Evolutionary conservation across 768 basidiomycete genomes (phyloP).

Genomic region (Cyathus striatus): DNA sequence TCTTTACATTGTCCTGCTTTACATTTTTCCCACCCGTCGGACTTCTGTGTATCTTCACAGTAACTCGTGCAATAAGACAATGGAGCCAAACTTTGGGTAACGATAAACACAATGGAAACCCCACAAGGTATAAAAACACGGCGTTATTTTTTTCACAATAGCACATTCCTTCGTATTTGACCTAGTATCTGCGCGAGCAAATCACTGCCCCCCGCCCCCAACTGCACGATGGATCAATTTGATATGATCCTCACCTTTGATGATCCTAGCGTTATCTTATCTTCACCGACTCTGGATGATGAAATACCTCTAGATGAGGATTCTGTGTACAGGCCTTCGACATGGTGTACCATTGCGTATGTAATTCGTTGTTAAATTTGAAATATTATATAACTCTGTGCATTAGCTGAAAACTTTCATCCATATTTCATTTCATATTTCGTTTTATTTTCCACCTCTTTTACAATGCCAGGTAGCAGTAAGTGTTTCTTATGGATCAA

Average conservation of each 20-base stretch:
- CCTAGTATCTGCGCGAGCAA: neutral
- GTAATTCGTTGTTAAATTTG: neutral
- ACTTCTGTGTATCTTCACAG: neutral
- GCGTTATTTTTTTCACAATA: neutral
- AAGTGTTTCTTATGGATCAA: neutral
- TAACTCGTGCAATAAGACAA: neutral
- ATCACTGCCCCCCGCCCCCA: neutral
- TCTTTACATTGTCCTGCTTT: neutral
- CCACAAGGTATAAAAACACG: neutral
- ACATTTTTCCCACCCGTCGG: neutral
- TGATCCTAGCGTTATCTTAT: neutral
- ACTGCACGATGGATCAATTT: constrained; percentile 2
- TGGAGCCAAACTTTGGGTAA: no score
- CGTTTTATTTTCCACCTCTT: no score
- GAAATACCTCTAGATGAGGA: constrained; percentile 12
- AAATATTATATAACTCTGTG: neutral
- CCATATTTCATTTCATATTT: neutral
- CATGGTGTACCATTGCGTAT: constrained; percentile 15
- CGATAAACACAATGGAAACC: neutral
- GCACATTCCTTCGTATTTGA: neutral
- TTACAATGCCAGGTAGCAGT: no score
- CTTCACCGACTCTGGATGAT: neutral
- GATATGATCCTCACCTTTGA: neutral
- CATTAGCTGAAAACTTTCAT: neutral
- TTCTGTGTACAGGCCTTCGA: constrained; percentile 10